Percentiles rank a stretch among this genome's conserved stretches.
These are phyloP conservation scores for Echium plantagineum DNA, from an alignment of 257 asterid genomes.

Conservation along the genomic window DNA sequence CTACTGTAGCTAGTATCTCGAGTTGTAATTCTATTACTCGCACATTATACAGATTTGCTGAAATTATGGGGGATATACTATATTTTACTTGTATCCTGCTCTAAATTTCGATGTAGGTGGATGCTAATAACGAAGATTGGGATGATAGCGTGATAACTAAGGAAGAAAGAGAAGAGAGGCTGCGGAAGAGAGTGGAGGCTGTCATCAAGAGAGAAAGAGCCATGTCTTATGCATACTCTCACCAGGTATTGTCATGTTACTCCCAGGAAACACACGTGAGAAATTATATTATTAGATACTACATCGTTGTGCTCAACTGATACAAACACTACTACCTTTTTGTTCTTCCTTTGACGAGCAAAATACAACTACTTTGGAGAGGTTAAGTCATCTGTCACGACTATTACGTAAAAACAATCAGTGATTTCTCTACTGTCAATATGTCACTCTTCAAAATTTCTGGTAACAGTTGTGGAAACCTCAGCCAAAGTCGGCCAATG, in stretches of 20 bases:
- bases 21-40: neutral
- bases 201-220: slow-evolving; percentile 84
- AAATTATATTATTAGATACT: neutral
- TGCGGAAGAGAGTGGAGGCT: slow-evolving; percentile 68
- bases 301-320: too few relatives aligned
- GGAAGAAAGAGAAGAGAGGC: slow-evolving; percentile 66
- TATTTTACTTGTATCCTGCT: neutral
- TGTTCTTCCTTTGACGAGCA: neutral
- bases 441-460: neutral
- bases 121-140: slow-evolving; percentile 56
- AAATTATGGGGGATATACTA: neutral
- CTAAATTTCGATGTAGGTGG: neutral
- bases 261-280: neutral
- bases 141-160: slow-evolving; percentile 73
- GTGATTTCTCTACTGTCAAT: neutral
- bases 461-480: slow-evolving; percentile 62
- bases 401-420: neutral
- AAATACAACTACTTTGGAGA: too few relatives aligned
- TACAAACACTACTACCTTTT: neutral
- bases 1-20: too few relatives aligned
- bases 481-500: slow-evolving; percentile 32
- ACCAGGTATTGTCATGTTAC: slow-evolving; percentile 42
- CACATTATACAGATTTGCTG: neutral
- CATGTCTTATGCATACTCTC: slow-evolving; percentile 87
- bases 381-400: neutral